Base-by-base conservation (phyloP, 805 yeast species). In the Wickerhamiella azymoides region DNA sequence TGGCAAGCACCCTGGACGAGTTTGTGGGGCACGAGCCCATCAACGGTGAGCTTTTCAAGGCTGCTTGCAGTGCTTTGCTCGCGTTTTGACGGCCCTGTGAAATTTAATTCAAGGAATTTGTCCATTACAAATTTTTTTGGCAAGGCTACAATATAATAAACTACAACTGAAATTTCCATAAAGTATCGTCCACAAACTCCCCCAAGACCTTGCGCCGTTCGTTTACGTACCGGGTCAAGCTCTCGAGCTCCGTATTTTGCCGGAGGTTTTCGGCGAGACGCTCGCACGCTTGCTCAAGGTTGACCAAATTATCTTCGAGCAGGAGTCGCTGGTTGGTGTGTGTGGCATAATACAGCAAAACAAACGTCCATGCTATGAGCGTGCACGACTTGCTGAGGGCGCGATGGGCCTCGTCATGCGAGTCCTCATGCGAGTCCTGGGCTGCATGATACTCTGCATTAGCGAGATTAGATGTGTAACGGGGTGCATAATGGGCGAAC, bases 321-420 rank as follows among this genome's bases (percentile, higher is more conserved):
- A 84, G 71, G 32, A 70, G 68, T 47, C 72, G 71, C 48, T 77
- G 70, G 43, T 72, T 70, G 5, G 65, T 63, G 26, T 65, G 60
- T 35, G 68, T 70, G 28, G 85, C 66, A 58, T 78, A 84, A 57
- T 65, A 89, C 10, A 84, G 78, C 54, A 85, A 73, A 2, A 84
- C 86, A 62, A 84, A 88, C 0, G 96, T 77, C 96, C 97, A 92
- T 66, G 85, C 83, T 44, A 92, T 67, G 1, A 84, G 75, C 37
- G 77, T 75, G 48, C 97, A 69, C 5, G 94, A 83, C 47, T 70
- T 72, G 26, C 78, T 66, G 46, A 89, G 62, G 1, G 73, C 71
- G 40, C 72, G 69, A 33, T 83, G 77, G 35, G 46, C 37, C n/a
- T n/a, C n/a, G 5, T 21, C n/a, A 5, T 28, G 24, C 4, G 25